Base-by-base conservation (phyloP, 2,329 filamentous ascomycete genomes). In the Aspergillus amoenus region DNA sequence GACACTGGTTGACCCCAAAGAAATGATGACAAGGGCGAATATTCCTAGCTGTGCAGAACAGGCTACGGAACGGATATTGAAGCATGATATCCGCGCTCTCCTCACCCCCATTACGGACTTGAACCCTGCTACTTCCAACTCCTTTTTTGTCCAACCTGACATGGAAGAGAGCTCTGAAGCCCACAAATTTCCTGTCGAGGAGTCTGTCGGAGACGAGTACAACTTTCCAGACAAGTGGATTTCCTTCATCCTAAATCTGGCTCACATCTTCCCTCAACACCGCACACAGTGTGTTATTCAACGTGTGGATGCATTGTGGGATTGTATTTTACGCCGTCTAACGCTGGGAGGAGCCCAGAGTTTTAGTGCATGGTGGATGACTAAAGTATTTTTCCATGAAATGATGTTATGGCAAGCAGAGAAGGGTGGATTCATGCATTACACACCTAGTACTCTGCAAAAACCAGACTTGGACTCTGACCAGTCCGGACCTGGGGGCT, bases 341-440 rank as follows among this genome's bases (percentile, higher is more conserved):
- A 78, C 77, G 5, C 64, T 78, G 27, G 73, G 72, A 46, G 77
- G 76, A 11, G 77, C 77, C 6, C 71, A 75, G 46, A 79, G 77
- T 58, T 79, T 79, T 58, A 78, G 77, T 62, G 75, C 76, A 5
- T 79, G 77, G 77, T 79, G 77, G 77, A 90, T 97, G 57, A 92
- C 92, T 3, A 96, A 97, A 72, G 93, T 93, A 57, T 97, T 93
- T 82, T 84, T 97, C 52, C 93, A 97, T 68, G 93, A 97, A 76
- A 95, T 96, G 90, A 86, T 92, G 49, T 83, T 89, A 56, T 97
- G 95, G 82, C 81, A 96, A 64, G 91, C 91, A 0, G 91, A 95
- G 67, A 88, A 93, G 66, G 93, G 93, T 50, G 93, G 93, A 0
- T 97, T 97, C 70, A 87, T 97, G 79, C 81, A 81, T 32, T 79